Base-by-base conservation (phyloP, 164 flowering plant genomes). In the Nelumbo lutea region DNA sequence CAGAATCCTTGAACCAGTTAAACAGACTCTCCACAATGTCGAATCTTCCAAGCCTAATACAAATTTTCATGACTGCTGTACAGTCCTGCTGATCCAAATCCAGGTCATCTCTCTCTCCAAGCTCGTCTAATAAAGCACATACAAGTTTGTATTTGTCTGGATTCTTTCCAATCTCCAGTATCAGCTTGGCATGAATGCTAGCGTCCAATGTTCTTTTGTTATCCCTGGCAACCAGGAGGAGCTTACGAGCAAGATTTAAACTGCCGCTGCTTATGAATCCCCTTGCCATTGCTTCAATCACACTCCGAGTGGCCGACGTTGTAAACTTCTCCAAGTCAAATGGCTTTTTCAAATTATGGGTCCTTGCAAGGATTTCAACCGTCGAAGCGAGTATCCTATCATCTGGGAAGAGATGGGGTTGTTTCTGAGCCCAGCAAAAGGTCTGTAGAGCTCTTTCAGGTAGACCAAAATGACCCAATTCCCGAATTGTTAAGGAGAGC, bases 381-480 rank as follows among this genome's bases (percentile, higher is more conserved):
- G 88, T 84, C 5, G 99, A 85, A 68, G 89, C 94, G 63, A 95
- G 78, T 44, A 86, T 76, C 42, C 91, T 73, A 66, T 90, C 94
- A 77, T 95, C 99, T 1, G 97, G 99, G 65, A 79, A 90, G 10
- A 92, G 82, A 4, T 81, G 87, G 10, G 87, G 83, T 59, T 95
- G 97, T 55, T 84, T 77, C 76, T 90, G 85, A 61, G 86, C 93
- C 97, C 97, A 92, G 70, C 84, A 83, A 71, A 90, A 88, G 5
- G 91, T 85, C 71, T 88, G 87, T 43, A 89, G 69, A 61, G 96
- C 97, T 76, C 93, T 75, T 6, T 84, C 88, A 41, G 97, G 89
- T 62, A 86, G 84, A 68, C 88, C 89, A 93, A 92, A 84, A 56
- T 88, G 94, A 59, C 98, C 98, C 78, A 95, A 69, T 68, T 95